Percentiles rank a stretch among this genome's conserved stretches.
Conservation (phyloP, 768 basidiomycete genomes). For the Gymnopilus dilepis region DNA sequence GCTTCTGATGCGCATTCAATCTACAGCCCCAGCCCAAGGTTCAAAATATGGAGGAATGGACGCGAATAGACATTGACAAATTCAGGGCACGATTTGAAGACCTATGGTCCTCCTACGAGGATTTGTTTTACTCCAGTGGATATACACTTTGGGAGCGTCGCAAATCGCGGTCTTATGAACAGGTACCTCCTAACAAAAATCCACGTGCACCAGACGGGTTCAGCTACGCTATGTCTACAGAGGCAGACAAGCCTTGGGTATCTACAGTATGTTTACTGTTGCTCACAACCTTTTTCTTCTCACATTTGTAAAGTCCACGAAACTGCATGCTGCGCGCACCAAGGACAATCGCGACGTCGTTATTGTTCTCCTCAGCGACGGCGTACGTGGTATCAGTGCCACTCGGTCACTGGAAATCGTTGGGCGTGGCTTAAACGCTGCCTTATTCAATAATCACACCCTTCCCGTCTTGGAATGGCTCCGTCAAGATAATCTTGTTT, state of each 20-base stretch:
- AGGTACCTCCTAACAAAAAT: not conserved
- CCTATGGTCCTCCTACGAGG: not conserved
- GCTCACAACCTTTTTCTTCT: not conserved
- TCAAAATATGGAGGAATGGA: too few relatives aligned
- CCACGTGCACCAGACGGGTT: not conserved
- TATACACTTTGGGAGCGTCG: not conserved
- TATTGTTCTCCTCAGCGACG: not conserved
- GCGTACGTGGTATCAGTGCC: not conserved
- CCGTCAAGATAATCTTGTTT: not conserved
- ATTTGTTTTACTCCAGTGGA: not conserved
- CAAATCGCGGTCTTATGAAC: not conserved
- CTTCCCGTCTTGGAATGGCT: not conserved
- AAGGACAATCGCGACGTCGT: not conserved
- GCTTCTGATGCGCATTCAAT: too few relatives aligned
- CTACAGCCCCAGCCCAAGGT: too few relatives aligned
- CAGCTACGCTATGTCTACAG: not conserved
- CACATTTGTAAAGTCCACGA: not conserved
- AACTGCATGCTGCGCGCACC: conserved; percentile 1
- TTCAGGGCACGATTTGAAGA: not conserved
- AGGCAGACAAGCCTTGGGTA: not conserved
- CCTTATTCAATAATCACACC: not conserved
- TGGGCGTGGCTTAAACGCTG: not conserved
- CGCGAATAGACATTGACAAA: not conserved
- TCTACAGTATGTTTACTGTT: not conserved
- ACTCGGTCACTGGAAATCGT: not conserved